Conservation (phyloP, 768 basidiomycete species). For the Stropharia rugosoannulata region DNA sequence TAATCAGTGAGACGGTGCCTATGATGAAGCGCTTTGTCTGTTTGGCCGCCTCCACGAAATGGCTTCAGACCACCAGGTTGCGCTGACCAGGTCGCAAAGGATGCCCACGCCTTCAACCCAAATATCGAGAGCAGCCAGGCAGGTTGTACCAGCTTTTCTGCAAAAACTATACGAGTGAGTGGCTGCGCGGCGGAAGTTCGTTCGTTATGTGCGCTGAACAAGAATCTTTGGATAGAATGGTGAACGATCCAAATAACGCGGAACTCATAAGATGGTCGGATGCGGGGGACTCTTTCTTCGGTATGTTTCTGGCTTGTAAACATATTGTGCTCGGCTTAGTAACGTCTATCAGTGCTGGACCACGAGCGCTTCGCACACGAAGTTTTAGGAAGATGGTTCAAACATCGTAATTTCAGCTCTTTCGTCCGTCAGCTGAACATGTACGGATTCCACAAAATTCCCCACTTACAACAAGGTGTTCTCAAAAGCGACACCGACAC, state of each 20-base stretch:
- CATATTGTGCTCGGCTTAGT: not conserved
- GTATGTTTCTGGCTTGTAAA: slow-evolving; percentile 37
- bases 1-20: slow-evolving; percentile 2
- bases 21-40: not conserved
- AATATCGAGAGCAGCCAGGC: slow-evolving; percentile 34
- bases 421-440: slow-evolving; percentile 95
- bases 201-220: not conserved
- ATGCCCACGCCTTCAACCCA: slow-evolving; percentile 25
- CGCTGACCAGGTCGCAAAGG: slow-evolving; percentile 45
- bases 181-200: slow-evolving; percentile 13
- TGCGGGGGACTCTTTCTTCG: slow-evolving; percentile 89
- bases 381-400: slow-evolving; percentile 93
- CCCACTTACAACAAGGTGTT: slow-evolving; percentile 93
- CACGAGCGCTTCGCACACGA: slow-evolving; percentile 89
- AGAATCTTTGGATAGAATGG: slow-evolving; percentile 61
- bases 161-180: slow-evolving; percentile 92
- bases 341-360: slow-evolving; percentile 66
- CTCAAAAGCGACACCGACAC: slow-evolving; percentile 78
- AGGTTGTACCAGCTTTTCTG: slow-evolving; percentile 73
- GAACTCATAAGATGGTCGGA: slow-evolving; percentile 92
- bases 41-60: slow-evolving; percentile 21
- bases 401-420: slow-evolving; percentile 92
- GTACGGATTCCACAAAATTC: slow-evolving; percentile 95
- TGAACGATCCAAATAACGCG: slow-evolving; percentile 80
- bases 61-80: slow-evolving; percentile 56